These are phyloP conservation scores for Talaromyces rugulosus DNA, from an alignment of 2,329 filamentous ascomycete species.

Conservation along the genomic window DNA sequence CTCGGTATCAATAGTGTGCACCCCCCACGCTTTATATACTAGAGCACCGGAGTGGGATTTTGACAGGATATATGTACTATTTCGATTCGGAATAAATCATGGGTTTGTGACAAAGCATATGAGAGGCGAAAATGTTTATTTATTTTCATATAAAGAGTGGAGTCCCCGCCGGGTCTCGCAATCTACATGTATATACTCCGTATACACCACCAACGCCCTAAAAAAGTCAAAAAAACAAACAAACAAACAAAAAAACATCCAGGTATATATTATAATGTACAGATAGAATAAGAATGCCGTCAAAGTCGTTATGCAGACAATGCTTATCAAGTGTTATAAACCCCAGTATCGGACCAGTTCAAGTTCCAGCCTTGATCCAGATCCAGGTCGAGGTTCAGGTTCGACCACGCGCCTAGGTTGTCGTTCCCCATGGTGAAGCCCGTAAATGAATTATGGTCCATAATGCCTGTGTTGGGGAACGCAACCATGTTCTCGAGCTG, in stretches of 20 bases:
- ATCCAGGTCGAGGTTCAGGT: constrained; percentile 27
- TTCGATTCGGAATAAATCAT: background rate
- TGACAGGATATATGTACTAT: background rate
- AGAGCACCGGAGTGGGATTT: background rate
- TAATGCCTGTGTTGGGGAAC: constrained; percentile 16
- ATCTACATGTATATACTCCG: background rate
- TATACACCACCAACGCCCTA: background rate
- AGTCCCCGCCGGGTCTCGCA: background rate
- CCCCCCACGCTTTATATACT: no score
- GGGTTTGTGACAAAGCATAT: background rate
- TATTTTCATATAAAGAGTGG: background rate
- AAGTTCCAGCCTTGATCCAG: constrained; percentile 38
- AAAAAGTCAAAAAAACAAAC: background rate
- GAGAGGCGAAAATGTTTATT: background rate
- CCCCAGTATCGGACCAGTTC: constrained; percentile 29
- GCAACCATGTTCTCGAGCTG: constrained; percentile 18
- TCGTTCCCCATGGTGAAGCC: constrained; percentile 21
- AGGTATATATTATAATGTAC: background rate
- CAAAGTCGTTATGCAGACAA: background rate
- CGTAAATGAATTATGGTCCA: constrained; percentile 21
- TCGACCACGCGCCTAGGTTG: constrained; percentile 23
- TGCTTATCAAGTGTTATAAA: background rate
- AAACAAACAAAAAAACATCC: background rate
- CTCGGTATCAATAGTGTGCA: background rate
- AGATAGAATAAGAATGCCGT: background rate